A percentile compares a stretch with the other conserved stretches of the same genome.
Conservation (phyloP, 2,329 filamentous ascomycete species). For the Decorospora gaudefroyi region DNA sequence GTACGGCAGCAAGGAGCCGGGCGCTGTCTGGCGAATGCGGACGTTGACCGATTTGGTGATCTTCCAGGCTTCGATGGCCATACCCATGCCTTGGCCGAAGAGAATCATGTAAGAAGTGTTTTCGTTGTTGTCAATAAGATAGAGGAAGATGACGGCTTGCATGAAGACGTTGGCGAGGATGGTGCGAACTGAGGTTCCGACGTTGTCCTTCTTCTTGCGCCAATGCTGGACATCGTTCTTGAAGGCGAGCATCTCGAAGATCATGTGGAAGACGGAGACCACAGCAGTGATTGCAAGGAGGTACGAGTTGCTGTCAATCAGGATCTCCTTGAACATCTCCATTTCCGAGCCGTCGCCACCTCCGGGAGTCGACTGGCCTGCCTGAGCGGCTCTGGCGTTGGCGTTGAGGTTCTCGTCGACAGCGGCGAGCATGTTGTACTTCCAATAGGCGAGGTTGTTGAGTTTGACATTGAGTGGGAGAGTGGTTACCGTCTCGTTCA, state of each 20-base stretch:
- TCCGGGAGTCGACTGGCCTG: conserved; percentile 70
- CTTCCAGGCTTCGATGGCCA: conserved; percentile 84
- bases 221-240: conserved; percentile 97
- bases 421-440: conserved; percentile 82
- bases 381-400: conserved; percentile 74
- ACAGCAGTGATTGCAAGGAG: conserved; percentile 82
- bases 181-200: conserved; percentile 92
- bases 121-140: conserved; percentile 94
- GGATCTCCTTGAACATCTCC: conserved; percentile 94
- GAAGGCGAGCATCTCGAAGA: conserved; percentile 95
- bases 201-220: conserved; percentile 99
- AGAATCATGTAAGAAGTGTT: conserved; percentile 99
- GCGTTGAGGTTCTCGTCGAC: conserved; percentile 89
- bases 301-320: conserved; percentile 92
- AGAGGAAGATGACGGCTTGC: conserved; percentile 94
- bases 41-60: conserved; percentile 95
- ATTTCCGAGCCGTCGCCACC: conserved; percentile 91
- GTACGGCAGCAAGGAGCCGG: conserved; percentile 76
- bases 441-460: conserved; percentile 81
- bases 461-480: conserved; percentile 83
- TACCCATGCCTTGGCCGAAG: conserved; percentile 85
- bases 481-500: conserved; percentile 86
- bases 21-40: conserved; percentile 69
- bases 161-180: conserved; percentile 98
- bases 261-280: conserved; percentile 86